A percentile compares a stretch with the other conserved stretches of the same genome.
Evolutionary conservation across 148 eudicot genomes (phyloP).

Genomic region (Rhododendron williamsianum): DNA sequence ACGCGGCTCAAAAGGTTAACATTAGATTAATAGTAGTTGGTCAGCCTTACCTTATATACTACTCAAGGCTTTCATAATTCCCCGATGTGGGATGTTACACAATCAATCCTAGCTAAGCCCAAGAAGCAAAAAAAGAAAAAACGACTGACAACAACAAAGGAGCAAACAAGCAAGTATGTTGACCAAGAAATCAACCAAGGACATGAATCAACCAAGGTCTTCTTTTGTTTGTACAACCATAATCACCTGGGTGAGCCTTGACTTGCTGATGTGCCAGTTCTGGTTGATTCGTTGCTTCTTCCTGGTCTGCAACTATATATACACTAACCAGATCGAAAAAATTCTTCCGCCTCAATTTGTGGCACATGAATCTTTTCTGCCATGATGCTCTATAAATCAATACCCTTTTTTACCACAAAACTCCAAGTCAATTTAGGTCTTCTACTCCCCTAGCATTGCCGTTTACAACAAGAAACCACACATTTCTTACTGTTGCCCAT

Average conservation of each 20-base stretch:
- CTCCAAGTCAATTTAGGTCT: neutral
- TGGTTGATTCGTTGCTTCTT: neutral
- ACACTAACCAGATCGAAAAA: neutral
- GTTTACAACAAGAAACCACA: no score
- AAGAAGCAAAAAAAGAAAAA: neutral
- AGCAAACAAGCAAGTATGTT: neutral
- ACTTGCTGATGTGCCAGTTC: neutral
- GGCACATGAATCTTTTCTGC: neutral
- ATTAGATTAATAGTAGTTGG: no score
- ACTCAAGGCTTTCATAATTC: no score
- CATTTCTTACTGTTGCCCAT: neutral
- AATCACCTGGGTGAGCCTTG: neutral
- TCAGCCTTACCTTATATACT: no score
- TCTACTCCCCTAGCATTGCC: neutral
- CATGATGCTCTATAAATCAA: neutral
- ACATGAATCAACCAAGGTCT: neutral
- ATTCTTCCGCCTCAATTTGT: neutral
- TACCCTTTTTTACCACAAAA: no score
- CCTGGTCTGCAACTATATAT: neutral
- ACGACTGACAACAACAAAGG: neutral
- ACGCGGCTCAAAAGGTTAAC: no score
- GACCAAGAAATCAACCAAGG: neutral
- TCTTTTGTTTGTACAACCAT: neutral
- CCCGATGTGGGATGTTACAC: no score
- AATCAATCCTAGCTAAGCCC: neutral